A percentile compares a stretch with the other conserved stretches of the same genome.
These are phyloP conservation scores for Alternaria infectoria DNA, from an alignment of 2,329 filamentous ascomycete genomes.

Conservation along the genomic window DNA sequence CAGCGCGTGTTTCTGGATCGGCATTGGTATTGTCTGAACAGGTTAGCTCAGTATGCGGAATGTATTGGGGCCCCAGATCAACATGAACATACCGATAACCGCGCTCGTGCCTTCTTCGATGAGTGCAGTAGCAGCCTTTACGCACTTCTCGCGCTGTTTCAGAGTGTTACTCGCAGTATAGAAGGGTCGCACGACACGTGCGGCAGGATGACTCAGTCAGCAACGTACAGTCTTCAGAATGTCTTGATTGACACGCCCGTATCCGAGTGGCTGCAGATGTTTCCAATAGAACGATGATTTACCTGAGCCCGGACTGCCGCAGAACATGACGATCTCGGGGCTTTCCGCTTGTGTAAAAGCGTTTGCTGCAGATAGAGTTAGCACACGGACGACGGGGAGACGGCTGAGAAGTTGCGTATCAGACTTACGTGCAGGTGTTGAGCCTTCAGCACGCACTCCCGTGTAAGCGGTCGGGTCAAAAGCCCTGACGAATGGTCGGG, in stretches of 20 bases:
- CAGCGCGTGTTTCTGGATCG: constrained; percentile 74
- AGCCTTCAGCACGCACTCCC: constrained; percentile 25
- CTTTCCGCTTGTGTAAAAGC: constrained; percentile 66
- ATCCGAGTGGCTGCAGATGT: constrained; percentile 76
- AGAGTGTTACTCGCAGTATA: constrained; percentile 40
- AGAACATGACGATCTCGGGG: constrained; percentile 81
- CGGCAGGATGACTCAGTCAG: constrained; percentile 5
- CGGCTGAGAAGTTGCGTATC: constrained; percentile 23
- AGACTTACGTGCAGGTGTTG: constrained; percentile 43
- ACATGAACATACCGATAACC: constrained; percentile 73
- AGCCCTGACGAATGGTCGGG: constrained; percentile 69
- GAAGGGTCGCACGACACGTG: constrained; percentile 35
- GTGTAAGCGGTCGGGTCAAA: constrained; percentile 69
- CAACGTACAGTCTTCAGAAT: constrained; percentile 71
- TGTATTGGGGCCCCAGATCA: constrained; percentile 20
- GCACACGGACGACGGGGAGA: constrained; percentile 11
- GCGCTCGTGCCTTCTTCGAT: constrained; percentile 72
- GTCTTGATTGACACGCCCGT: constrained; percentile 90
- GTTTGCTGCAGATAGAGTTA: constrained; percentile 34
- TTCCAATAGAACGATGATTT: constrained; percentile 92
- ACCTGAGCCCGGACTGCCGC: constrained; percentile 85
- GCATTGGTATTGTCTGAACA: constrained; percentile 91
- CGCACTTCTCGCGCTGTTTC: constrained; percentile 64
- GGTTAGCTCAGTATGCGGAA: constrained; percentile 22
- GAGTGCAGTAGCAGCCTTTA: constrained; percentile 73